Conservation (phyloP, 441 rosid species). For the Manihot esculenta region DNA sequence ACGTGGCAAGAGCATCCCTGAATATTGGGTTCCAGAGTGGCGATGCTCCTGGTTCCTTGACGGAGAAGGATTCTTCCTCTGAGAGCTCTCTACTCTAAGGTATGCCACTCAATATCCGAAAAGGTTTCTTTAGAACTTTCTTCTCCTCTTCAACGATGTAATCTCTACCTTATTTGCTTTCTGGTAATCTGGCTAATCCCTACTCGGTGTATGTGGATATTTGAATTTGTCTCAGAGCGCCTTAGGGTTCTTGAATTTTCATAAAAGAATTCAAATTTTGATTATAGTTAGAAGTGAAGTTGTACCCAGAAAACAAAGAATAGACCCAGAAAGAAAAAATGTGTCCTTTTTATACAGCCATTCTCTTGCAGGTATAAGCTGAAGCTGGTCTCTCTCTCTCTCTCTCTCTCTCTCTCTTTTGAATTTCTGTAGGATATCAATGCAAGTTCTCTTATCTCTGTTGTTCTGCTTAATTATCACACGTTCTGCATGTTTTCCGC, state of each 20-base stretch:
- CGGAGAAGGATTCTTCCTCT: too few species aligned
- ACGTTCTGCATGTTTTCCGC: not conserved
- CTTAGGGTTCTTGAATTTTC: not conserved
- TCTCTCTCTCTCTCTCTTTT: not conserved
- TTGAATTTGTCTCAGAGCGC: not conserved
- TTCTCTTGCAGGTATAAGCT: not conserved
- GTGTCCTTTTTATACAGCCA: not conserved
- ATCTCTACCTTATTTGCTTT: too few species aligned
- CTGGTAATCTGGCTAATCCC: too few species aligned
- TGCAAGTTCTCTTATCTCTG: not conserved
- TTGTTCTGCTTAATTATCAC: not conserved
- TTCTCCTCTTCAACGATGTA: too few species aligned
- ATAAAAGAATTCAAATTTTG: not conserved
- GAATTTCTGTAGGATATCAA: not conserved
- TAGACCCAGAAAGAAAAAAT: not conserved
- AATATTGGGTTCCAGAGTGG: too few species aligned
- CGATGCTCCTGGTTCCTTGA: too few species aligned
- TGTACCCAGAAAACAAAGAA: not conserved
- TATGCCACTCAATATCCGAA: not conserved
- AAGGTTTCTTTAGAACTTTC: too few species aligned
- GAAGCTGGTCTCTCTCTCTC: not conserved
- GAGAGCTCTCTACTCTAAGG: too few species aligned
- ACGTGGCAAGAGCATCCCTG: not conserved
- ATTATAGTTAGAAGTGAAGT: not conserved
- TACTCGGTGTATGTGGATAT: not conserved